Conservation (phyloP, 2,329 filamentous ascomycete species). For the Parafenestella ontariensis region DNA sequence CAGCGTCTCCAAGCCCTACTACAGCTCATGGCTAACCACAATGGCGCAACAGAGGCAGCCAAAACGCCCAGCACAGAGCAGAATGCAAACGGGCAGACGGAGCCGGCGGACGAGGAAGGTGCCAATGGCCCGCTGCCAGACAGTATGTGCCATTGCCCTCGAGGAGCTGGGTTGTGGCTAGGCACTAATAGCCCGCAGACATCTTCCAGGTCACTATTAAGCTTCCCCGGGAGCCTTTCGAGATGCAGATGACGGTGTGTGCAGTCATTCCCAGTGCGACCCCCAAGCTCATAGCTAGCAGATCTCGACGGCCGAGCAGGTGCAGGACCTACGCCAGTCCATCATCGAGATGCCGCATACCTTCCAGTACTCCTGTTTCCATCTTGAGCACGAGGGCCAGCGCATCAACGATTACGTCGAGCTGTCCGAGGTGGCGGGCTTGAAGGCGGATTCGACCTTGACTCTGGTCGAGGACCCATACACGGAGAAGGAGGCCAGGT, state of each 20-base stretch:
- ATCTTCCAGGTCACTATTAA: constrained; percentile 78
- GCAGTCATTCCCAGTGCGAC: constrained; percentile 22
- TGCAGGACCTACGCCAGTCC: constrained; percentile 95
- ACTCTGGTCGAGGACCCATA: constrained; percentile 91
- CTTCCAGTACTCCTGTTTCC: constrained; percentile 98
- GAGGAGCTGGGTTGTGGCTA: neutral
- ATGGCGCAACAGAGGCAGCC: constrained; percentile 29
- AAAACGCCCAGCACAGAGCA: constrained; percentile 34
- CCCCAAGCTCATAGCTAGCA: constrained; percentile 50
- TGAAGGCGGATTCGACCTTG: constrained; percentile 79
- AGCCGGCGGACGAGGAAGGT: constrained; percentile 34
- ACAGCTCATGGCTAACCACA: constrained; percentile 32
- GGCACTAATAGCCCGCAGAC: constrained; percentile 44
- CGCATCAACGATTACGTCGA: constrained; percentile 95
- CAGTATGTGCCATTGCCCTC: constrained; percentile 30
- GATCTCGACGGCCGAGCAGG: constrained; percentile 92
- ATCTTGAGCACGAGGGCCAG: constrained; percentile 87
- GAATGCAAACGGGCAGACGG: constrained; percentile 25
- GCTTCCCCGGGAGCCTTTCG: constrained; percentile 78
- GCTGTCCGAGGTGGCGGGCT: constrained; percentile 83
- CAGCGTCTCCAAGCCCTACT: too few species aligned
- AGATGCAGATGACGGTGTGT: constrained; percentile 83
- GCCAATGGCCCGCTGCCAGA: constrained; percentile 39
- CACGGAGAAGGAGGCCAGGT: constrained; percentile 95
- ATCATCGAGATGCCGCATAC: constrained; percentile 92